phyloP scores from a whole-genome alignment of 331 rosid genomes.

The Malus hybrid region DNA sequence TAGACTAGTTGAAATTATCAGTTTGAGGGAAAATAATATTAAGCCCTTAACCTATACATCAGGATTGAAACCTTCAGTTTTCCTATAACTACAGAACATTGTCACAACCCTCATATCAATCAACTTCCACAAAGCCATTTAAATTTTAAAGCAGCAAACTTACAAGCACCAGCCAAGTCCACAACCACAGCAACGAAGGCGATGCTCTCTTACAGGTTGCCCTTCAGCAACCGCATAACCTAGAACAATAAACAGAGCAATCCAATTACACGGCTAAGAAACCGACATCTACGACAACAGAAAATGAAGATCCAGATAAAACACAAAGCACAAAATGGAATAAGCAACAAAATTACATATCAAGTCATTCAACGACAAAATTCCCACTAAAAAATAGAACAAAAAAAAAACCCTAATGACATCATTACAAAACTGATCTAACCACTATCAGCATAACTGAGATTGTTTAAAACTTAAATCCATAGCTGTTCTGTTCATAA shows the following conservation, averaged over 20 bases:
- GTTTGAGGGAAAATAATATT: neutral
- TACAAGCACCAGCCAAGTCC: slow-evolving; percentile 91
- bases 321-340: neutral
- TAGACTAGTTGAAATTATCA: neutral
- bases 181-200: slow-evolving; percentile 89
- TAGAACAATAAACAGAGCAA: neutral
- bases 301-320: neutral
- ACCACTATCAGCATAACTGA: neutral
- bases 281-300: neutral
- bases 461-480: neutral
- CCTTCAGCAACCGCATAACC: slow-evolving; percentile 95
- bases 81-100: neutral
- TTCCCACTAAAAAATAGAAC: neutral
- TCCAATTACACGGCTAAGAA: neutral
- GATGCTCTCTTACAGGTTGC: slow-evolving; percentile 64
- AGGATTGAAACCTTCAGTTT: neutral
- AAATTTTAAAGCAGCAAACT: slow-evolving; percentile 12
- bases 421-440: neutral
- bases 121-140: neutral
- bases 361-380: neutral
- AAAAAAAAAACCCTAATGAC: neutral
- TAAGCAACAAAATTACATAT: neutral
- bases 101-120: neutral
- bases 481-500: neutral
- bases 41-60: neutral